phyloP scores from a whole-genome alignment of 2,329 filamentous ascomycete genomes.

The Phyllosticta paracitricarpa region DNA sequence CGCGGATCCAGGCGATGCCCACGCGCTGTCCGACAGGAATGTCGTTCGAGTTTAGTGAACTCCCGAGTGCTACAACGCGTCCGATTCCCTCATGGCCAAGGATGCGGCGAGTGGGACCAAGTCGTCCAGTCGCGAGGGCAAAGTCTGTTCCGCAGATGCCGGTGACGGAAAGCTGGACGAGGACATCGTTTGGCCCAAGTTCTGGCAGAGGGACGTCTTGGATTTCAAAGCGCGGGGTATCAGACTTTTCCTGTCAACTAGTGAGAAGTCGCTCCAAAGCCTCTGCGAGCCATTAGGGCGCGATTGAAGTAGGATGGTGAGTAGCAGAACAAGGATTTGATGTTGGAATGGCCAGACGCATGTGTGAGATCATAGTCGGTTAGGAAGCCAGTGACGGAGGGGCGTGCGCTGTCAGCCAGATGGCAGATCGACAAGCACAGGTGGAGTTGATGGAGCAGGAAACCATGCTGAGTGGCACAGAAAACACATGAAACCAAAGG shows the following conservation, averaged over 20 bases:
- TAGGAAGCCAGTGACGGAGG: neutral
- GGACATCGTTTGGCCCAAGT: slow-evolving; percentile 43
- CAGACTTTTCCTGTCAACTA: slow-evolving; percentile 25
- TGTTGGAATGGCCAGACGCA: neutral
- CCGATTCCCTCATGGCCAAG: slow-evolving; percentile 49
- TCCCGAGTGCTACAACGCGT: slow-evolving; percentile 46
- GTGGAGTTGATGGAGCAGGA: neutral
- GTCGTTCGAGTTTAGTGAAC: slow-evolving; percentile 40
- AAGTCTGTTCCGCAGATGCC: slow-evolving; percentile 49
- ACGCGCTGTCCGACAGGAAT: slow-evolving; percentile 39
- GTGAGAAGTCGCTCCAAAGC: neutral
- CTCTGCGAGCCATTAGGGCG: neutral
- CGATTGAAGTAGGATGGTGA: too few relatives aligned
- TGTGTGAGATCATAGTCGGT: neutral
- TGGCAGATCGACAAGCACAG: neutral
- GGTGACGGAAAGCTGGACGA: slow-evolving; percentile 48
- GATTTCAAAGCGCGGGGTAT: slow-evolving; percentile 39
- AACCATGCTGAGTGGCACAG: neutral
- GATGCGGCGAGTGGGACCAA: slow-evolving; percentile 32
- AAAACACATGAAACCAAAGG: neutral
- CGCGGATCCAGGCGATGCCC: slow-evolving; percentile 42
- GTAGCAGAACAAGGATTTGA: neutral
- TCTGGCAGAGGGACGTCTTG: slow-evolving; percentile 38
- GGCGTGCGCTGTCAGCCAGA: neutral
- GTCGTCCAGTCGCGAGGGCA: slow-evolving; percentile 46